These are phyloP conservation scores for Camelina laxa DNA, from an alignment of 345 rosid genomes.

Conservation along the genomic window DNA sequence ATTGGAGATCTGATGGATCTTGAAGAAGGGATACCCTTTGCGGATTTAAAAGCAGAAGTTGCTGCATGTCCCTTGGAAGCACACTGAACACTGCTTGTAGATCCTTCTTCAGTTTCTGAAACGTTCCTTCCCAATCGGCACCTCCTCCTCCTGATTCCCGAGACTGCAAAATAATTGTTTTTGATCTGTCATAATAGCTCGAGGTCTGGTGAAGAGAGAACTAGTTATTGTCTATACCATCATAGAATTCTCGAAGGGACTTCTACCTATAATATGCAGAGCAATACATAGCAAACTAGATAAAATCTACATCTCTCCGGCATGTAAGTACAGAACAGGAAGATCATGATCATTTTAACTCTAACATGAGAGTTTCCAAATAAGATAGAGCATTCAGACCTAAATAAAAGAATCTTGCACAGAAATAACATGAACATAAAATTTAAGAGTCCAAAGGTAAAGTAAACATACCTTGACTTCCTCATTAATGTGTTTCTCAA, in stretches of 20 bases:
- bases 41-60: slow-evolving; percentile 87
- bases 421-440: slow-evolving; percentile 12
- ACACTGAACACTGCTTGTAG: slow-evolving; percentile 69
- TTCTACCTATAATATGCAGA: neutral
- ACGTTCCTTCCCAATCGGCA: slow-evolving; percentile 51
- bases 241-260: neutral
- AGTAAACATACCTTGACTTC: slow-evolving; percentile 66
- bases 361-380: neutral
- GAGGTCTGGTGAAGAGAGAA: slow-evolving; percentile 1
- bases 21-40: slow-evolving; percentile 75
- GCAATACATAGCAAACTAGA: neutral
- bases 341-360: neutral
- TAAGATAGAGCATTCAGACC: slow-evolving; percentile 22
- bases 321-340: neutral
- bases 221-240: slow-evolving; percentile 8
- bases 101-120: slow-evolving; percentile 79
- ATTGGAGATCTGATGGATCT: slow-evolving; percentile 42
- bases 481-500: slow-evolving; percentile 73
- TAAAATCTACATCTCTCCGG: slow-evolving; percentile 3
- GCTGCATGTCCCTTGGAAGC: slow-evolving; percentile 87
- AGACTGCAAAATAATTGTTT: slow-evolving; percentile 47
- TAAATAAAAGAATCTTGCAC: neutral
- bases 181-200: neutral
- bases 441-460: slow-evolving; percentile 6
- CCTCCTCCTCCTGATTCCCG: slow-evolving; percentile 54